Conservation (phyloP, 768 basidiomycete genomes). For the Suillus placidus region DNA sequence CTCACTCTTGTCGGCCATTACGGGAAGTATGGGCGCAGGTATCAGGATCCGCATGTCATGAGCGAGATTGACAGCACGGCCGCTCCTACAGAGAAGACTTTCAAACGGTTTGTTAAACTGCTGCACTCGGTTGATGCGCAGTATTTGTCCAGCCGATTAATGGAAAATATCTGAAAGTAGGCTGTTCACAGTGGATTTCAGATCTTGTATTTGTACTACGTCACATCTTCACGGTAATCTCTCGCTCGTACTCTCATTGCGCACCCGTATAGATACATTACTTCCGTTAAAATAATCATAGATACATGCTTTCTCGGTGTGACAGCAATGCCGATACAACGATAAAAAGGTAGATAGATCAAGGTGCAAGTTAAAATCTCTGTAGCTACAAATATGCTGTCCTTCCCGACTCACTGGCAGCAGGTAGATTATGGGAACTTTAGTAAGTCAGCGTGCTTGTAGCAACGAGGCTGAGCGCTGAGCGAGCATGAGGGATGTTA, state of each 20-base stretch:
- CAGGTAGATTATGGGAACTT: too few species aligned
- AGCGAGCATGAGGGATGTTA: too few species aligned
- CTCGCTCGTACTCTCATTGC: neutral
- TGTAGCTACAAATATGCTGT: neutral
- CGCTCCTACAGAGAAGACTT: constrained; percentile 46
- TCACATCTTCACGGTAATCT: neutral
- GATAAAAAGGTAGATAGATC: neutral
- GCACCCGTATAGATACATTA: neutral
- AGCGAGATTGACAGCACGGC: constrained; percentile 52
- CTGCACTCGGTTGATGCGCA: constrained; percentile 50
- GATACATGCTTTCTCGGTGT: neutral
- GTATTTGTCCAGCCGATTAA: neutral
- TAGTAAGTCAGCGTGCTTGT: too few species aligned
- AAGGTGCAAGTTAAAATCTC: neutral
- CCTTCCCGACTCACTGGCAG: too few species aligned
- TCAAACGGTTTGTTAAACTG: constrained; percentile 49
- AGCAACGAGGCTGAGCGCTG: too few species aligned
- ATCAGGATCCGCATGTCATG: constrained; percentile 51
- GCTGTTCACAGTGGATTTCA: neutral
- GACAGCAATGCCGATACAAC: neutral
- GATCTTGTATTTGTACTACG: neutral
- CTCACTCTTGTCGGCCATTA: constrained; percentile 54
- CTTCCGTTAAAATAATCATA: neutral
- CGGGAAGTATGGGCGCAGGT: constrained; percentile 54
- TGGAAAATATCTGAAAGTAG: neutral